Base-by-base conservation (phyloP, 768 basidiomycete genomes). In the Boletus subcaerulescens region DNA sequence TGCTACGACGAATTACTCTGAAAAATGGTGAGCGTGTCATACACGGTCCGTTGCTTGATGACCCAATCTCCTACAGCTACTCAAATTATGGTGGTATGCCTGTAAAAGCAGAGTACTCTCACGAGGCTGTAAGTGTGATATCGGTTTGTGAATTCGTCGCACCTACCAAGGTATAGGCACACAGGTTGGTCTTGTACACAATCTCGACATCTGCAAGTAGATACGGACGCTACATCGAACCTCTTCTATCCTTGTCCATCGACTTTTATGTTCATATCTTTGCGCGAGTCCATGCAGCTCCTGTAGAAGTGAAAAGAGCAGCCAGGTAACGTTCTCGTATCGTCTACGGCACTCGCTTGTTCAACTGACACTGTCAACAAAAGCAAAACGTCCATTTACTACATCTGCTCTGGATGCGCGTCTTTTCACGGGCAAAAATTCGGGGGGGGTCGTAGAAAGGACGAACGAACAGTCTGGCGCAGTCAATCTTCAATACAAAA, bases 241-340 rank as follows among this genome's bases (percentile, higher is more conserved):
- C 97, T 12, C 73, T 97, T 8, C 72, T 97, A 4, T 94, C 89
- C 0, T 76, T 99, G 32, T 96, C 93, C 15, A 96, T 99, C 65
- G 97, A 99, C 64, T 99, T 98, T 70, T 99, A 99, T 69, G 86
- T 97, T 24, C 87, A 97, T 4, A 65, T 98, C 18, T 99, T 98
- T 64, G 83, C 98, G 15, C 84, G 87, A 11, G 76, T 99, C 6
- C 76, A 82, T 49, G 79, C 86, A 0, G 77, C 85, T 4, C 87
- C 93, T 0, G 70, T 86, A 24, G 86, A 94, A 68, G 94, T 95
- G 41, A 99, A 99, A 72, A 85, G 84, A 57, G 72, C 82, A 5
- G 76, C 87, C 24, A 83, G 84, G 95, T 95, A 65, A 59, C 17
- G 84, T 15, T 15, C 38, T 45, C 55, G 45, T 6, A 22, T 53